phyloP scores from a whole-genome alignment of 176 grass and related monocot species.

The Oryza australiensis region DNA sequence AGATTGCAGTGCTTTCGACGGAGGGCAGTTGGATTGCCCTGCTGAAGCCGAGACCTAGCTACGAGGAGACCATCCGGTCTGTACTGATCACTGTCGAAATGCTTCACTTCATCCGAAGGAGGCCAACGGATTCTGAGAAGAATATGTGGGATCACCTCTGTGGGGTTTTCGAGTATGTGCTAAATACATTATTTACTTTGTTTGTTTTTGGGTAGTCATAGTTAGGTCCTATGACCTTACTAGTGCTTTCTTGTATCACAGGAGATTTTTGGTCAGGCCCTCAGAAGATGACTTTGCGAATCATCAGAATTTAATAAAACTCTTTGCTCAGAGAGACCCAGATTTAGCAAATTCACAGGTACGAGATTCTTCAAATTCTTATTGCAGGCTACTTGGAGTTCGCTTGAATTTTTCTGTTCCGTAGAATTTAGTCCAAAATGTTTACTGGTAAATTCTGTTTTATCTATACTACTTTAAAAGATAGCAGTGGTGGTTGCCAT shows the following conservation, averaged over 20 bases:
- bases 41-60: conserved; percentile 49
- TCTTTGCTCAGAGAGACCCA: conserved; percentile 54
- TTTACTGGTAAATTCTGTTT: not conserved
- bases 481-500: no score
- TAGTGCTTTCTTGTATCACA: conserved; percentile 33
- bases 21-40: conserved; percentile 63
- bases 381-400: not conserved
- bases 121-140: conserved; percentile 37
- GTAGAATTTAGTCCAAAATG: not conserved
- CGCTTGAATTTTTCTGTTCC: not conserved
- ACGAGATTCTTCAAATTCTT: conserved; percentile 23
- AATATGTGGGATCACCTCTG: conserved; percentile 58
- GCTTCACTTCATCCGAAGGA: conserved; percentile 64
- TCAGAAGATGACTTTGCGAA: conserved; percentile 50
- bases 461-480: no score
- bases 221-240: conserved; percentile 1
- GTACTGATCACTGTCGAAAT: conserved; percentile 57
- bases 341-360: conserved; percentile 61
- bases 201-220: not conserved
- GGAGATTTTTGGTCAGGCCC: conserved; percentile 55
- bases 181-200: not conserved
- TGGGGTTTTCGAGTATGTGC: conserved; percentile 41
- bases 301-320: conserved; percentile 55
- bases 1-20: conserved; percentile 44
- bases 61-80: conserved; percentile 47